Percentiles rank a stretch among this genome's conserved stretches.
Conservation (phyloP, 495 filamentous ascomycete species). For the Chaetomidium leptoderma region DNA sequence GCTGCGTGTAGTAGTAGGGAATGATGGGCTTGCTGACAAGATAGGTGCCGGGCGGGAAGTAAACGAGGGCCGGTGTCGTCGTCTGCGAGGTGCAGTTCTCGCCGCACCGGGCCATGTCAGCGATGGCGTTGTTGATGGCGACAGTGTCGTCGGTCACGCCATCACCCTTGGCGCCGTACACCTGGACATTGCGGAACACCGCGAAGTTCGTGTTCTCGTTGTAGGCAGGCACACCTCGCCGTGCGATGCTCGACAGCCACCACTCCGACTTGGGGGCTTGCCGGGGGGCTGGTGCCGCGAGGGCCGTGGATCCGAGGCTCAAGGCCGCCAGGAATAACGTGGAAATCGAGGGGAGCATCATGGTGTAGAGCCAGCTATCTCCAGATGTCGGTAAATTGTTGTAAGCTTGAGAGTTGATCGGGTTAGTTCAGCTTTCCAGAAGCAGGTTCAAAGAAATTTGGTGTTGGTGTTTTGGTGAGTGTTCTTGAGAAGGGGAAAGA, state of each 20-base stretch:
- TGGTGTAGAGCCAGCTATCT: constrained; percentile 42
- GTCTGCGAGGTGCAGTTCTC: constrained; percentile 78
- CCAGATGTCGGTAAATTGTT: constrained; percentile 21
- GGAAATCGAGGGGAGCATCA: constrained; percentile 41
- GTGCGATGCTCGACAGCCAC: constrained; percentile 72
- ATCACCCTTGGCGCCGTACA: constrained; percentile 60
- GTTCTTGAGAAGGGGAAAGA: background rate
- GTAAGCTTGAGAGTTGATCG: constrained; percentile 2
- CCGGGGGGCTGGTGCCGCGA: constrained; percentile 31
- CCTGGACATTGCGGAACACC: constrained; percentile 83
- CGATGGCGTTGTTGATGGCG: too few species aligned
- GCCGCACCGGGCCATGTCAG: constrained; percentile 78
- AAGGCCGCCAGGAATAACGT: constrained; percentile 35
- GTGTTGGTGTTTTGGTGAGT: background rate
- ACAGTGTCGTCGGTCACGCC: constrained; percentile 78
- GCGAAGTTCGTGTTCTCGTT: constrained; percentile 54
- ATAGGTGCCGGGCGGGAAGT: constrained; percentile 79
- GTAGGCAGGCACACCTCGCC: constrained; percentile 66
- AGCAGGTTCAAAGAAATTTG: background rate
- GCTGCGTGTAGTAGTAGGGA: constrained; percentile 75
- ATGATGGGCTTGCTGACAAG: constrained; percentile 63
- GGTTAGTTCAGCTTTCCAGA: constrained; percentile 16
- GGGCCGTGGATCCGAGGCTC: constrained; percentile 32
- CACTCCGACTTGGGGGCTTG: constrained; percentile 49
- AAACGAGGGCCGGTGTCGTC: constrained; percentile 66